Evolutionary conservation across 2,329 filamentous ascomycete genomes (phyloP).

Genomic region (Xylaria sp.): DNA sequence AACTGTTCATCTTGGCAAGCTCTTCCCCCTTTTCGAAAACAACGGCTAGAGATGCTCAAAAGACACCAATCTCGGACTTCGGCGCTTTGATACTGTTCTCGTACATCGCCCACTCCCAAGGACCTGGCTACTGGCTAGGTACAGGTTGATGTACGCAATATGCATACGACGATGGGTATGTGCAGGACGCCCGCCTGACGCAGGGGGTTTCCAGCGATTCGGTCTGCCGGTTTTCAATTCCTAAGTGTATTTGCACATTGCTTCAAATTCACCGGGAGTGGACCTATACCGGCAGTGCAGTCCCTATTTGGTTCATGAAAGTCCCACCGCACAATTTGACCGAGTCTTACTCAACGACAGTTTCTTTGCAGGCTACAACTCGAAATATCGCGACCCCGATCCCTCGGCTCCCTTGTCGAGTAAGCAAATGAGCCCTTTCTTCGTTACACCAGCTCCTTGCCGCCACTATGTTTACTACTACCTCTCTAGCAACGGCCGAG

Average conservation of each 20-base stretch:
- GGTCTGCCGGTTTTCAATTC: not conserved
- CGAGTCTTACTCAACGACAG: slow-evolving; percentile 20
- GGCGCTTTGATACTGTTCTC: not conserved
- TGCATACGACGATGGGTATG: slow-evolving; percentile 13
- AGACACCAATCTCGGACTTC: not conserved
- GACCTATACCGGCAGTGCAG: slow-evolving; percentile 22
- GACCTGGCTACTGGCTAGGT: not conserved
- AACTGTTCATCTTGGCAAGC: slow-evolving; percentile 1
- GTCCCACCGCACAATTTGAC: slow-evolving; percentile 22
- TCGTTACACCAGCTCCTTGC: slow-evolving; percentile 23
- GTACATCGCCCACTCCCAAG: slow-evolving; percentile 16
- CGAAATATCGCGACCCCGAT: slow-evolving; percentile 9
- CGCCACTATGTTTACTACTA: slow-evolving; percentile 19
- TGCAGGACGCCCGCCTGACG: not conserved
- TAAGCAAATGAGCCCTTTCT: slow-evolving; percentile 9
- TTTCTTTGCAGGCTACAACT: slow-evolving; percentile 2
- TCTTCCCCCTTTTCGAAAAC: not conserved
- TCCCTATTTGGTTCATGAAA: not conserved
- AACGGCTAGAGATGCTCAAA: not conserved
- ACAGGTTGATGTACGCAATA: slow-evolving; percentile 18
- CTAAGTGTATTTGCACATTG: not conserved
- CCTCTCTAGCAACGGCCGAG: not conserved
- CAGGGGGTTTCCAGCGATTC: slow-evolving; percentile 23
- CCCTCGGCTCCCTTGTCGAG: slow-evolving; percentile 7
- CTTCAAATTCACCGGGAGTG: slow-evolving; percentile 11